A percentile compares a stretch with the other conserved stretches of the same genome.
Conservation (phyloP, 768 basidiomycete species). For the Russula emetica region DNA sequence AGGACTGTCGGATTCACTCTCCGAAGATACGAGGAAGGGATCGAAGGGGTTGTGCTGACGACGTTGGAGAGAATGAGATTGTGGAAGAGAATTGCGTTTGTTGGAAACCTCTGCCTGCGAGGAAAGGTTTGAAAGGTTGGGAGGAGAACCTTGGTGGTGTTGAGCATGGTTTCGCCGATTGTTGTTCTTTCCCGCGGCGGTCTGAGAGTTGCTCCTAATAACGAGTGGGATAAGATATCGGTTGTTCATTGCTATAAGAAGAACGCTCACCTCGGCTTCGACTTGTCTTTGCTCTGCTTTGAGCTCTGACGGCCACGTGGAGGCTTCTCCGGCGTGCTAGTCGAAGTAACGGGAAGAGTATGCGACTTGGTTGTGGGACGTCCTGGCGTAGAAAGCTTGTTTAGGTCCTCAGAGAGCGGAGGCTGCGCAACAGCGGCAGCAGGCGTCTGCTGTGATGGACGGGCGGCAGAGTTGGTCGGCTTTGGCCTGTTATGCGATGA, state of each 20-base stretch:
- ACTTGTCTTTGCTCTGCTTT: constrained; percentile 44
- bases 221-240: not conserved
- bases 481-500: constrained; percentile 40
- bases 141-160: constrained; percentile 61
- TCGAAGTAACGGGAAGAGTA: constrained; percentile 17
- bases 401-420: constrained; percentile 33
- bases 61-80: constrained; percentile 30
- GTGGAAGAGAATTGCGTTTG: constrained; percentile 34
- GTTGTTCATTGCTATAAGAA: not conserved
- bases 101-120: constrained; percentile 60
- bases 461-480: constrained; percentile 14
- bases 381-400: constrained; percentile 33
- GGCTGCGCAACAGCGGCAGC: constrained; percentile 30
- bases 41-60: constrained; percentile 43
- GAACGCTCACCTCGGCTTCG: constrained; percentile 38
- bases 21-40: constrained; percentile 47
- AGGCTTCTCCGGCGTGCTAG: constrained; percentile 32
- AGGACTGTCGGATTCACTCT: constrained; percentile 31
- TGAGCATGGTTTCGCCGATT: constrained; percentile 42
- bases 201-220: constrained; percentile 46
- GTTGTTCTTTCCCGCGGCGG: constrained; percentile 39
- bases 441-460: constrained; percentile 23
- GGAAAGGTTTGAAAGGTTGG: constrained; percentile 41
- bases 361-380: constrained; percentile 7
- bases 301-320: constrained; percentile 35